phyloP scores from a whole-genome alignment of 441 rosid genomes.

The Geranium incanum region DNA sequence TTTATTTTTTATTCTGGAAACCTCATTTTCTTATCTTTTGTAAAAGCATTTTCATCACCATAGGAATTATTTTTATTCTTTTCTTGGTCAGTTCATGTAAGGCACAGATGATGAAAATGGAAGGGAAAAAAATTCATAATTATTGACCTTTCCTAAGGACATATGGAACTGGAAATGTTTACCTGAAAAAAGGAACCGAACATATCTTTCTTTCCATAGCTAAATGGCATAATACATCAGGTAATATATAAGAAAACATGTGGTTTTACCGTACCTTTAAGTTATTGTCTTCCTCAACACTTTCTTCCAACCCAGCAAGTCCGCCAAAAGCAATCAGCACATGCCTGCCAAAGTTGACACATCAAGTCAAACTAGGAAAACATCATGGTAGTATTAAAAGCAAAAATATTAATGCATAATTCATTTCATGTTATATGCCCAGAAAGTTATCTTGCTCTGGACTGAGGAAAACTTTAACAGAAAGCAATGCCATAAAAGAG shows the following conservation, averaged over 20 bases:
- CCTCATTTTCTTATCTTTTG: too few species aligned
- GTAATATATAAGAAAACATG: too few species aligned
- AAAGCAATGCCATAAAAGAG: too few species aligned
- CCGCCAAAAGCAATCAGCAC: constrained; percentile 93
- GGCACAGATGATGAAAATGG: too few species aligned
- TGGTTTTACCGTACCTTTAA: constrained; percentile 42
- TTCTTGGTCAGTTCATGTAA: too few species aligned
- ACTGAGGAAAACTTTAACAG: not conserved
- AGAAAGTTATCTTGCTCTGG: not conserved
- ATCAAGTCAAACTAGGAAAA: not conserved
- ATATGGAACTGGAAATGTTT: not conserved
- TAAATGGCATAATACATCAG: too few species aligned
- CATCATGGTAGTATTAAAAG: not conserved
- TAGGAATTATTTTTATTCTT: too few species aligned
- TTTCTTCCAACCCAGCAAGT: constrained; percentile 90
- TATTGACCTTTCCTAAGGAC: not conserved
- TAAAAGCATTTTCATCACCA: too few species aligned
- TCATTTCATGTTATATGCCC: not conserved
- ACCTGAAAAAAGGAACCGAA: not conserved
- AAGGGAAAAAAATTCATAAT: too few species aligned
- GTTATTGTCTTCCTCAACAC: constrained; percentile 62
- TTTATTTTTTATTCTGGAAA: too few species aligned
- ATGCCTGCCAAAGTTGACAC: constrained; percentile 42
- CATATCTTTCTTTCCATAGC: not conserved
- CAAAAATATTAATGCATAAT: too few species aligned